phyloP scores from a whole-genome alignment of 176 grass and related monocot species.

The Musa troglodytarum region DNA sequence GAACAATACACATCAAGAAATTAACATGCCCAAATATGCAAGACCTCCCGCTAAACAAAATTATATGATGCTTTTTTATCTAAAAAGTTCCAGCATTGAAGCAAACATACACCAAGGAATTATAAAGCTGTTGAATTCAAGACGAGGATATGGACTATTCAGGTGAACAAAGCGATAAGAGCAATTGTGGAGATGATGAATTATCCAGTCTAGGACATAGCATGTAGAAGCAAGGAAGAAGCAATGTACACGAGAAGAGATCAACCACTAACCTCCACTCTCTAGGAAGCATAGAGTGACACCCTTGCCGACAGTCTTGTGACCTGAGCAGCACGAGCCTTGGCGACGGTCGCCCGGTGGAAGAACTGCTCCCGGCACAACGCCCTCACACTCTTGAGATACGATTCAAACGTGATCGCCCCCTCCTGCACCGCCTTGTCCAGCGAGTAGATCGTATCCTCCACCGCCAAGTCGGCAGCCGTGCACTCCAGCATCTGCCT shows the following conservation, averaged over 20 bases:
- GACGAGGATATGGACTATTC: background rate
- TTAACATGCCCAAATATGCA: background rate
- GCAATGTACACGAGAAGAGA: background rate
- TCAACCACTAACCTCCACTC: conserved; percentile 20
- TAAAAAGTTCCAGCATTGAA: background rate
- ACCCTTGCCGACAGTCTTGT: conserved; percentile 43
- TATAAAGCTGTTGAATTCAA: background rate
- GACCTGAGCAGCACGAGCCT: conserved; percentile 48
- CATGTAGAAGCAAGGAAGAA: background rate
- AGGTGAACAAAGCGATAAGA: background rate
- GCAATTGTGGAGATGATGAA: background rate
- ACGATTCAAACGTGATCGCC: conserved; percentile 47
- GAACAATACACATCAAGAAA: background rate
- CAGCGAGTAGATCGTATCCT: conserved; percentile 66
- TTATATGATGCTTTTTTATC: background rate
- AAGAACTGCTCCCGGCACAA: conserved; percentile 72
- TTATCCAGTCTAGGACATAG: background rate
- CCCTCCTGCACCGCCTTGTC: conserved; percentile 85
- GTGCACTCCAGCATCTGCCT: conserved; percentile 75
- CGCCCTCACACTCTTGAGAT: conserved; percentile 54
- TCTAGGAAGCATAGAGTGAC: conserved; percentile 44
- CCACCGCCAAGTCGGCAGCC: conserved; percentile 44
- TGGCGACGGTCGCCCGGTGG: conserved; percentile 47
- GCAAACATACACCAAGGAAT: background rate
- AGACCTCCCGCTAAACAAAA: background rate